Evolutionary conservation across 2,329 filamentous ascomycete genomes (phyloP), one percentile per base, ranked within the genome.

Genomic region (Arthroderma uncinatum): DNA sequence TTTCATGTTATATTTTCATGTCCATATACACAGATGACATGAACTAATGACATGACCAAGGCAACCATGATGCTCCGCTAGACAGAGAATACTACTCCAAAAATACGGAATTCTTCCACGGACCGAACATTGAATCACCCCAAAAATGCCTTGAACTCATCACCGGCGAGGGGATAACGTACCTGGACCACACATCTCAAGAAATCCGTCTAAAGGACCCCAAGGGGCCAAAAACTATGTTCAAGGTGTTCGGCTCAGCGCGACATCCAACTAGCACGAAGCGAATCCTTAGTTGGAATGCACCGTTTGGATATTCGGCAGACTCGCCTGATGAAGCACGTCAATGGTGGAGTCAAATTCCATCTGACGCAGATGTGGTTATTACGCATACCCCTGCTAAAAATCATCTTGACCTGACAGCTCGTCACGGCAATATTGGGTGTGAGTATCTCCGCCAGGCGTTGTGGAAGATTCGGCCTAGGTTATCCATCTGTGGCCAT

Each of bases 221-320:
- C 9, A 66, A 68, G n/a, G 77, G 77, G 4, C 76, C 78, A 50
- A 68, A 70, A 23, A 78, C 77, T 2, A 62, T 62, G 25, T 76
- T 83, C 64, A 79, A 74, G 54, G 70, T 83, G n/a, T 83, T 82
- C 61, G 81, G 79, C 4, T 82, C 79, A 42, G 81, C 81, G 6
- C 79, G 73, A 62, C 79, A 78, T 9, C 78, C 71, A 21, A 71
- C 69, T 7, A 61, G 65, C 23, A 68, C 71, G 1, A 9, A 8
- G 6, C 19, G 40, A 25, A 69, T 72, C n/a, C 81, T 79, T 78
- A 80, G 78, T 1, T 55, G 53, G 53, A 36, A 42, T 19, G 16
- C 25, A 12, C 53, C 53, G 12, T 83, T 82, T 62, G 74, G 78
- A 60, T 83, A 82, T 66, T 61, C 58, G n/a, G 36, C 34, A 42